Evolutionary conservation across 352 stramenopile species (phyloP).

Genomic region (Phytopythium oedochilum): DNA sequence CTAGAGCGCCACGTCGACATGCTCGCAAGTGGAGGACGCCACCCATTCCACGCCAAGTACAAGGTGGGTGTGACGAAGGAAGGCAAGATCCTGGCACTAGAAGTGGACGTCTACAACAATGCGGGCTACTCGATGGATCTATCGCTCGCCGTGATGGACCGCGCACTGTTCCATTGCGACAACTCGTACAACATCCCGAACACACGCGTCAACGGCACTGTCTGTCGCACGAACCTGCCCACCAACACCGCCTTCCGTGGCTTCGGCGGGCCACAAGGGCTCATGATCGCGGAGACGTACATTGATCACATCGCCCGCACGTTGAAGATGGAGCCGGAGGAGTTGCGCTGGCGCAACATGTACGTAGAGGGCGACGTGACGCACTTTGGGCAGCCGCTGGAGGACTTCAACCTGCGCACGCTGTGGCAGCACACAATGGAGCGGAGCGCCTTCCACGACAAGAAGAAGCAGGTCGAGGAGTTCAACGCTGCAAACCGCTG

Average conservation of each 20-base stretch:
- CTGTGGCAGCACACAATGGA: slow-evolving; percentile 78
- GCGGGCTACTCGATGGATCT: slow-evolving; percentile 94
- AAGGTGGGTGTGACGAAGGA: slow-evolving; percentile 80
- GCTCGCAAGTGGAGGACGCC: slow-evolving; percentile 89
- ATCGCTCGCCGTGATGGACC: slow-evolving; percentile 92
- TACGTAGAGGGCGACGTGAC: slow-evolving; percentile 88
- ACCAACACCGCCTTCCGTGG: slow-evolving; percentile 95
- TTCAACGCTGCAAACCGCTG: slow-evolving; percentile 92
- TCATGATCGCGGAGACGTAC: slow-evolving; percentile 91
- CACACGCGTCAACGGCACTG: slow-evolving; percentile 79
- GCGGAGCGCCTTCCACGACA: slow-evolving; percentile 65
- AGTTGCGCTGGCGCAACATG: slow-evolving; percentile 89
- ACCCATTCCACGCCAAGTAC: slow-evolving; percentile 95
- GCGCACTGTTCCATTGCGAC: slow-evolving; percentile 95
- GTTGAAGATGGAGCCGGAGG: slow-evolving; percentile 63
- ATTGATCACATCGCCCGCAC: slow-evolving; percentile 93
- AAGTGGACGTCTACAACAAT: slow-evolving; percentile 95
- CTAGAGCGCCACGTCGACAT: slow-evolving; percentile 95
- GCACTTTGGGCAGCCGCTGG: slow-evolving; percentile 91
- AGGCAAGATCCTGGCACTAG: slow-evolving; percentile 85
- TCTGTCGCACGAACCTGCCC: slow-evolving; percentile 93
- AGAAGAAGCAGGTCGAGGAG: slow-evolving; percentile 55
- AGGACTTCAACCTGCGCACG: slow-evolving; percentile 88
- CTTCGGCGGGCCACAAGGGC: slow-evolving; percentile 93
- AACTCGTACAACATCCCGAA: slow-evolving; percentile 94